phyloP scores from a whole-genome alignment of 331 rosid genomes.

The Phaseolus coccineus region DNA sequence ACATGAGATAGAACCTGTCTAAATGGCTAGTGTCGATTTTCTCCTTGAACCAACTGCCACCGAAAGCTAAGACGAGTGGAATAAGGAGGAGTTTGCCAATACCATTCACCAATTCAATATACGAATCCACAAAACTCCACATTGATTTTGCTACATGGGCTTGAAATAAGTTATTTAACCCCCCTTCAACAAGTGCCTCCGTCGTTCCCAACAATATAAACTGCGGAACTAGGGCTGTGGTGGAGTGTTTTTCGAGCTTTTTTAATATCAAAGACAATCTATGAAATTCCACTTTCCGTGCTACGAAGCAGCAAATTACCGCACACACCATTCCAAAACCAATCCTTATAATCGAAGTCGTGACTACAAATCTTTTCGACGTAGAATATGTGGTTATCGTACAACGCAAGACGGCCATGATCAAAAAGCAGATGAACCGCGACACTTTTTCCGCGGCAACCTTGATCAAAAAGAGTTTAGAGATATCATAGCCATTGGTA shows the following conservation, averaged over 20 bases:
- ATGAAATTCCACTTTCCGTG: not conserved
- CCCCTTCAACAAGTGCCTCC: not conserved
- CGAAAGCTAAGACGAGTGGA: not conserved
- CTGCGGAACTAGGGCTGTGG: too few relatives aligned
- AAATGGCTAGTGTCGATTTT: not conserved
- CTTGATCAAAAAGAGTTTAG: not conserved
- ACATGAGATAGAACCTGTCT: not conserved
- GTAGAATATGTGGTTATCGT: too few relatives aligned
- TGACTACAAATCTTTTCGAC: too few relatives aligned
- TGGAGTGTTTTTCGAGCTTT: too few relatives aligned
- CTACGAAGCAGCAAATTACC: not conserved
- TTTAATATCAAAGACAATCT: not conserved
- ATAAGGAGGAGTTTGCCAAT: not conserved
- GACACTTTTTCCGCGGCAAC: not conserved
- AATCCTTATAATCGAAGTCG: not conserved
- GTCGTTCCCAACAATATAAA: too few relatives aligned
- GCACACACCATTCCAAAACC: not conserved
- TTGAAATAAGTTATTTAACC: not conserved
- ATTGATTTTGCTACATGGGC: not conserved
- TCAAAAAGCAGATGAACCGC: not conserved
- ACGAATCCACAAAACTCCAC: not conserved
- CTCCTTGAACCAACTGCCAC: not conserved
- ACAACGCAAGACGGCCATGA: too few relatives aligned
- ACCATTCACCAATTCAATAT: not conserved
- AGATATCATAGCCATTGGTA: not conserved